Conservation (phyloP, 257 asterid species). For the Solanum rostratum region DNA sequence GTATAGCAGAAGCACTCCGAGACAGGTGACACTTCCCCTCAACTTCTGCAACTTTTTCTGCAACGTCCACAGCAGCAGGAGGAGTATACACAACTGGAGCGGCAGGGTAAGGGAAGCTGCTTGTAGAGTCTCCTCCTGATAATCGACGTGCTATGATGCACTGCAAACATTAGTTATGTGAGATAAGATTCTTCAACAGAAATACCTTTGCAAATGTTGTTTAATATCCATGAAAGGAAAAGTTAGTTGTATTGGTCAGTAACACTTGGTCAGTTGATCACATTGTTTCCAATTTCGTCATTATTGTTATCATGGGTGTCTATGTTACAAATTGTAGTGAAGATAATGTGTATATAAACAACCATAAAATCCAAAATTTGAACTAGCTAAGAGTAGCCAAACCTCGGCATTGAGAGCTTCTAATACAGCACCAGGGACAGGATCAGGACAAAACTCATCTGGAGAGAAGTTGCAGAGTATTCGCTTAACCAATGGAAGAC, state of each 20-base stretch:
- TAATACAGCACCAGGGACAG: conserved; percentile 82
- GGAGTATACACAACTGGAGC: conserved; percentile 47
- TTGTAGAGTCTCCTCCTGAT: conserved; percentile 30
- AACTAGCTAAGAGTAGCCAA: neutral
- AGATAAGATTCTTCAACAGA: neutral
- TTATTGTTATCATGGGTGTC: neutral
- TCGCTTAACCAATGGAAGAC: conserved; percentile 70
- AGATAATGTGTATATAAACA: neutral
- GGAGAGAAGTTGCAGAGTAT: conserved; percentile 93
- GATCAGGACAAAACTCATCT: conserved; percentile 94
- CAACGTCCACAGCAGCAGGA: conserved; percentile 47
- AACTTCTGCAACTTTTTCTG: conserved; percentile 52
- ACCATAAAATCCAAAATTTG: neutral
- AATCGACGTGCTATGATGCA: conserved; percentile 53
- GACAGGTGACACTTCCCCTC: conserved; percentile 32
- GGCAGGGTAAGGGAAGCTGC: conserved; percentile 71
- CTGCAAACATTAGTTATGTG: conserved; percentile 28
- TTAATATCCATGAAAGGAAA: neutral
- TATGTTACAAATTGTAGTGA: neutral
- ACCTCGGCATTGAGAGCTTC: conserved; percentile 98
- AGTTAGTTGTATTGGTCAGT: neutral
- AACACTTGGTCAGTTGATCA: neutral
- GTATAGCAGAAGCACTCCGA: conserved; percentile 56
- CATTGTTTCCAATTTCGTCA: neutral
- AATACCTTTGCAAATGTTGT: neutral